Percentiles rank a stretch among this genome's conserved stretches.
phyloP scores from a whole-genome alignment of 805 yeast species.

The Naumovozyma castellii region DNA sequence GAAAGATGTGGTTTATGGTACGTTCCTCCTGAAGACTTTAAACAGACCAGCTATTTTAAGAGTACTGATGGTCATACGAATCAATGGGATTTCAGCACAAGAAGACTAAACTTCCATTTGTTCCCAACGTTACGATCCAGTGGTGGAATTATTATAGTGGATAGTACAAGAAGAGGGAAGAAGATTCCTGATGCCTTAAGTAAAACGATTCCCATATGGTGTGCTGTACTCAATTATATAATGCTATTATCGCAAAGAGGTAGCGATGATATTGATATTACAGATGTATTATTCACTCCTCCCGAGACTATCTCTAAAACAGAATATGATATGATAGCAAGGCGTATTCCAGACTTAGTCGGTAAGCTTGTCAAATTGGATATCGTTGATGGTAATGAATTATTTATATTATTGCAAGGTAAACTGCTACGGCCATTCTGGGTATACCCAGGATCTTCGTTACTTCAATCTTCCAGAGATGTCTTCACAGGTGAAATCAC shows the following conservation, averaged over 20 bases:
- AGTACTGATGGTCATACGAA: conserved; percentile 85
- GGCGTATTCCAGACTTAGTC: conserved; percentile 41
- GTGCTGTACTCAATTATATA: conserved; percentile 60
- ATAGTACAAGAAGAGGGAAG: conserved; percentile 81
- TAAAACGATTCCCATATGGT: conserved; percentile 88
- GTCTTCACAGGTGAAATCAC: conserved; percentile 26
- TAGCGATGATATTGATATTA: conserved; percentile 2
- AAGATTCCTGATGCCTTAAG: conserved; percentile 77
- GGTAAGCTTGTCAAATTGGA: conserved; percentile 34
- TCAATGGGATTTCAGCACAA: conserved; percentile 68
- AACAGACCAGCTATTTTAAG: conserved; percentile 62
- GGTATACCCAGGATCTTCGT: conserved; percentile 47
- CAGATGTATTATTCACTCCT: conserved; percentile 40
- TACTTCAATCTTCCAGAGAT: conserved; percentile 18
- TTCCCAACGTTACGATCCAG: conserved; percentile 36
- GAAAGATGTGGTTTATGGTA: conserved; percentile 89
- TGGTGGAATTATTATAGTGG: conserved; percentile 55
- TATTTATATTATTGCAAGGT: conserved; percentile 29
- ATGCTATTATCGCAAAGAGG: conserved; percentile 32
- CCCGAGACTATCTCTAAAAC: conserved; percentile 44
- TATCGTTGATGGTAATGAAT: conserved; percentile 29
- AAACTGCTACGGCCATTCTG: conserved; percentile 59
- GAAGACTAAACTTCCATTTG: conserved; percentile 69
- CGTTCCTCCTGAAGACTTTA: conserved; percentile 36
- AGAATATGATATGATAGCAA: conserved; percentile 45